These are phyloP conservation scores for Lippia alba DNA, from an alignment of 305 asterid species.

Conservation along the genomic window DNA sequence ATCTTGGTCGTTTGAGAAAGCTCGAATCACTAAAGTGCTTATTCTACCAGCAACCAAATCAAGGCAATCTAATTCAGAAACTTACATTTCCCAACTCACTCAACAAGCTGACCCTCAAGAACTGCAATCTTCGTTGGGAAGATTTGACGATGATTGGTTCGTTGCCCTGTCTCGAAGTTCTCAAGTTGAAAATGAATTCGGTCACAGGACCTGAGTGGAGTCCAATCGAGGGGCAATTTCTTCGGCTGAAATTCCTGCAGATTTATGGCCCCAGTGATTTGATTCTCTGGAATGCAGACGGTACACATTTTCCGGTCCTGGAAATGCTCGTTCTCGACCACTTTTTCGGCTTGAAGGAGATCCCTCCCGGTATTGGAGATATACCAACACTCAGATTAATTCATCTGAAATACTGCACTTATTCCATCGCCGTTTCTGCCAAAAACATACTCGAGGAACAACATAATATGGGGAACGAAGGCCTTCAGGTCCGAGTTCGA, in stretches of 20 bases:
- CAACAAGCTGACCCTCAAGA: neutral
- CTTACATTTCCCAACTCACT: conserved; percentile 1
- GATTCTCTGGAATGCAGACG: conserved; percentile 22
- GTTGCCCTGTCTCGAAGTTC: conserved; percentile 24
- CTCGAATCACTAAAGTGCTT: conserved; percentile 29
- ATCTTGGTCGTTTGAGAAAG: conserved; percentile 11
- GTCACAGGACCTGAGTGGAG: conserved; percentile 3
- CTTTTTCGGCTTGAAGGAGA: conserved; percentile 8
- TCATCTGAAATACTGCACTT: neutral
- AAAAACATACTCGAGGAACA: conserved; percentile 28
- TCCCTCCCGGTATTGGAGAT: conserved; percentile 28
- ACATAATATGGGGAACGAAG: conserved; percentile 24
- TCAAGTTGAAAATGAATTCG: neutral
- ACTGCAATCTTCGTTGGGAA: neutral
- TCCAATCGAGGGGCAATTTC: neutral
- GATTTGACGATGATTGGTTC: conserved; percentile 9
- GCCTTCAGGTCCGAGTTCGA: conserved; percentile 7
- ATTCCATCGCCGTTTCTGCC: conserved; percentile 2
- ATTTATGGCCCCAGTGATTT: neutral
- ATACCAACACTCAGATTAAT: conserved; percentile 31
- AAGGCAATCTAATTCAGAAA: neutral
- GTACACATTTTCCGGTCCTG: conserved; percentile 31
- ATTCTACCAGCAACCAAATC: neutral
- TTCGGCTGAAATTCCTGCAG: neutral
- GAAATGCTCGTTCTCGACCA: neutral